These are phyloP conservation scores for Candolleomyces aberdarensis DNA, from an alignment of 768 basidiomycete species.

Conservation along the genomic window DNA sequence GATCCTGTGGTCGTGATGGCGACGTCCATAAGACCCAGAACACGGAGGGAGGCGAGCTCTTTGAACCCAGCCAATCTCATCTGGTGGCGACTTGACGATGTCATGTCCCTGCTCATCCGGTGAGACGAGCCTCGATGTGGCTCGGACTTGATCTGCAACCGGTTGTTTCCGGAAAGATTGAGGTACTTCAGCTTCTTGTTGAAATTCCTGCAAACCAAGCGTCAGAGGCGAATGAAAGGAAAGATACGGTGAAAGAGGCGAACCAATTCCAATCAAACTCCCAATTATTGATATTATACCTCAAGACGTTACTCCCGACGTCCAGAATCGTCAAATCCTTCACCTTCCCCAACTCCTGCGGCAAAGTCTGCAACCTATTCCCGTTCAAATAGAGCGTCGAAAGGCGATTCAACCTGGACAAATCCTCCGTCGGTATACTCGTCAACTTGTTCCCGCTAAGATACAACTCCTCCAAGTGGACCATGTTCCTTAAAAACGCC, in stretches of 20 bases:
- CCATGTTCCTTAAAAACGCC: constrained; percentile 69
- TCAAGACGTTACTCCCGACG: constrained; percentile 88
- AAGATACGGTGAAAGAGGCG: constrained; percentile 19
- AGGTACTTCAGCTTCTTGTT: constrained; percentile 91
- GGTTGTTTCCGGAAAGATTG: constrained; percentile 96
- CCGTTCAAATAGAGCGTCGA: constrained; percentile 86
- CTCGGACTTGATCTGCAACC: constrained; percentile 90
- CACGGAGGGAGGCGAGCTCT: constrained; percentile 76
- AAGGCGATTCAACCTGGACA: constrained; percentile 66
- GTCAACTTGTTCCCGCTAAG: constrained; percentile 94
- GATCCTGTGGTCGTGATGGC: constrained; percentile 67
- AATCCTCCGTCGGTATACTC: constrained; percentile 84
- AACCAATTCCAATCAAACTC: constrained; percentile 99
- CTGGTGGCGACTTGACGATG: constrained; percentile 22
- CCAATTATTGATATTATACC: constrained; percentile 98
- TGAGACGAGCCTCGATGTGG: constrained; percentile 28
- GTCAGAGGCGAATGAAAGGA: not conserved
- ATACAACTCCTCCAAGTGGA: constrained; percentile 79
- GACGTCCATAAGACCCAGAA: constrained; percentile 98
- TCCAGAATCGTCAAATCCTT: constrained; percentile 78
- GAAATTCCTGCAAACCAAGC: constrained; percentile 72
- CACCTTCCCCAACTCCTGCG: constrained; percentile 85
- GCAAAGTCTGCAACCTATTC: constrained; percentile 89
- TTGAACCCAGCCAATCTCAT: constrained; percentile 76
- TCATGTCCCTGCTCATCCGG: constrained; percentile 19